A percentile compares a stretch with the other conserved stretches of the same genome.
Evolutionary conservation across 441 rosid species (phyloP).

Genomic region (Isatis lusitanica): DNA sequence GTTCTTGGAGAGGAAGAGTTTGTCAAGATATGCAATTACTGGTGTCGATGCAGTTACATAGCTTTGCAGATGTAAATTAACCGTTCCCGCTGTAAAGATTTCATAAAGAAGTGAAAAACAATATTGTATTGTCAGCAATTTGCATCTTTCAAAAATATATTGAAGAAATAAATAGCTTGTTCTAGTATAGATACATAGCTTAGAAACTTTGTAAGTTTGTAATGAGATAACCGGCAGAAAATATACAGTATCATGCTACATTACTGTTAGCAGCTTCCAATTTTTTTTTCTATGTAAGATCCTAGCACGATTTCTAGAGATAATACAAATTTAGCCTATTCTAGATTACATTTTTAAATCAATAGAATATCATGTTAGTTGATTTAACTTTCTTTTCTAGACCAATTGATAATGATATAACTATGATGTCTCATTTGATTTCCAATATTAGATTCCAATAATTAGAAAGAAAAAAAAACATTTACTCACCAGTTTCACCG

Average conservation of each 20-base stretch:
- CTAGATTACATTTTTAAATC: not conserved
- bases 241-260: conserved; percentile 5
- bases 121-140: not conserved
- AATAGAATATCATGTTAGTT: not conserved
- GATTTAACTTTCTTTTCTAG: not conserved
- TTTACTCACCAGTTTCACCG: conserved; percentile 68
- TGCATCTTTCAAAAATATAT: not conserved
- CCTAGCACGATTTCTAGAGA: not conserved
- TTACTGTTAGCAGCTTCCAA: no score
- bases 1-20: conserved; percentile 19
- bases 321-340: not conserved
- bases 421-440: not conserved
- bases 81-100: not conserved
- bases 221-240: not conserved
- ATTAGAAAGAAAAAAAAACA: not conserved
- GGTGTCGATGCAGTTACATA: not conserved
- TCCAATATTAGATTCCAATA: not conserved
- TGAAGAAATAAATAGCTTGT: not conserved
- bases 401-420: not conserved
- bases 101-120: conserved; percentile 5
- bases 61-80: conserved; percentile 6
- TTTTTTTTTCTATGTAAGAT: not conserved
- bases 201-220: not conserved
- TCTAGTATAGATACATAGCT: not conserved
- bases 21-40: conserved; percentile 3